phyloP scores from a whole-genome alignment of 441 rosid species.

The Adansonia gregorii region DNA sequence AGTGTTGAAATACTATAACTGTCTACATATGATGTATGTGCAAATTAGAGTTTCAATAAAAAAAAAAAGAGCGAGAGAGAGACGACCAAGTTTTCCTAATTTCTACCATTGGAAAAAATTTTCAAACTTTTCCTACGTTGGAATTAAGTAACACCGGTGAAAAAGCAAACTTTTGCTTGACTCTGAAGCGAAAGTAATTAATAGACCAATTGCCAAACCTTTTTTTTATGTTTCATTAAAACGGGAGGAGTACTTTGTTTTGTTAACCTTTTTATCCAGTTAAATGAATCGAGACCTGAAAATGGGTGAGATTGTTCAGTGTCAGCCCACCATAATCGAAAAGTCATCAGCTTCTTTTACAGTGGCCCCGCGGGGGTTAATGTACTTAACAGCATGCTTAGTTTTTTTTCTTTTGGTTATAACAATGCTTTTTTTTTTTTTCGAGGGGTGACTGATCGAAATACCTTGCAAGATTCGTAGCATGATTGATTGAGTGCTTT shows the following conservation, averaged over 20 bases:
- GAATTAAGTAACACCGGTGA: background rate
- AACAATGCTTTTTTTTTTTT: background rate
- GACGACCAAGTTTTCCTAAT: no score
- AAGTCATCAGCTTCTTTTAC: background rate
- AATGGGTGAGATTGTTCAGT: background rate
- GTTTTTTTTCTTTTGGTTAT: background rate
- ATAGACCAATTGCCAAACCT: background rate
- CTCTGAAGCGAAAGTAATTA: background rate
- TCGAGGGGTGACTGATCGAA: background rate
- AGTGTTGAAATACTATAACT: background rate
- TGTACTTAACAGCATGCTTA: slow-evolving; percentile 1
- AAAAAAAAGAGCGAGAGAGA: no score
- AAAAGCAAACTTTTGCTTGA: slow-evolving; percentile 7
- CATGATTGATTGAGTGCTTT: background rate
- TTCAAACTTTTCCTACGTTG: background rate
- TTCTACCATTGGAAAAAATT: no score
- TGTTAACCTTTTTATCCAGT: background rate
- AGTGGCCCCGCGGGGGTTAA: background rate
- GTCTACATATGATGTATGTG: background rate
- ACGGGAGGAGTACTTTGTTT: background rate
- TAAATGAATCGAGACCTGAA: background rate
- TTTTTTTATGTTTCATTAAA: background rate
- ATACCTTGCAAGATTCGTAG: background rate
- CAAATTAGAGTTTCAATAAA: background rate
- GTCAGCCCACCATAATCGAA: slow-evolving; percentile 3